These are phyloP conservation scores for Saccharomycopsis hybrid DNA, from an alignment of 1,139 yeast species.

Conservation along the genomic window DNA sequence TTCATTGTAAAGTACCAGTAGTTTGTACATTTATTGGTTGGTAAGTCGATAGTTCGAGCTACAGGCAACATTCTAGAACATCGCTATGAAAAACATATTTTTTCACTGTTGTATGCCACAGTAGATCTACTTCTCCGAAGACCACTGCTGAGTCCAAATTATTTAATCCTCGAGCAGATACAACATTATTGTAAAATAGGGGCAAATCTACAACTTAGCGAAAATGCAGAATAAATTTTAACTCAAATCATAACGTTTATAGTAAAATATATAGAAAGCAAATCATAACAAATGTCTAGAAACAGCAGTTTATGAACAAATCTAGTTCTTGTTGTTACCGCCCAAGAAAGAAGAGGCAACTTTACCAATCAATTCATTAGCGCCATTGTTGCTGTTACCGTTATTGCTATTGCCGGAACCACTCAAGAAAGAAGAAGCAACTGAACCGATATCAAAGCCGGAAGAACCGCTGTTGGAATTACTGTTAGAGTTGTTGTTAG, in stretches of 20 bases:
- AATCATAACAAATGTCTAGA: neutral
- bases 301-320: neutral
- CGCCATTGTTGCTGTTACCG: conserved; percentile 9
- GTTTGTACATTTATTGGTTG: no score
- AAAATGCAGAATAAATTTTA: neutral
- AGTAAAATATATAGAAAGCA: neutral
- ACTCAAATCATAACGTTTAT: neutral
- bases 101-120: no score
- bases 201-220: neutral
- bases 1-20: no score
- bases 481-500: conserved; percentile 15
- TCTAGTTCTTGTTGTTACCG: conserved; percentile 16
- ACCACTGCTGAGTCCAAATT: no score
- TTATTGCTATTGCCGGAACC: conserved; percentile 5
- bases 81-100: no score
- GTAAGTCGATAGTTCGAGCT: no score
- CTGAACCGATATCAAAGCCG: conserved; percentile 24
- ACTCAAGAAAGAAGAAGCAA: conserved; percentile 19
- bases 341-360: conserved; percentile 20
- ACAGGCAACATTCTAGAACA: no score
- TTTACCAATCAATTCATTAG: conserved; percentile 8
- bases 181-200: no score
- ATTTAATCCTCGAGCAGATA: no score
- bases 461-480: conserved; percentile 6
- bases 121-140: no score